Evolutionary conservation across 139 green algal genomes (phyloP).

Genomic region (Chlorella sp.): DNA sequence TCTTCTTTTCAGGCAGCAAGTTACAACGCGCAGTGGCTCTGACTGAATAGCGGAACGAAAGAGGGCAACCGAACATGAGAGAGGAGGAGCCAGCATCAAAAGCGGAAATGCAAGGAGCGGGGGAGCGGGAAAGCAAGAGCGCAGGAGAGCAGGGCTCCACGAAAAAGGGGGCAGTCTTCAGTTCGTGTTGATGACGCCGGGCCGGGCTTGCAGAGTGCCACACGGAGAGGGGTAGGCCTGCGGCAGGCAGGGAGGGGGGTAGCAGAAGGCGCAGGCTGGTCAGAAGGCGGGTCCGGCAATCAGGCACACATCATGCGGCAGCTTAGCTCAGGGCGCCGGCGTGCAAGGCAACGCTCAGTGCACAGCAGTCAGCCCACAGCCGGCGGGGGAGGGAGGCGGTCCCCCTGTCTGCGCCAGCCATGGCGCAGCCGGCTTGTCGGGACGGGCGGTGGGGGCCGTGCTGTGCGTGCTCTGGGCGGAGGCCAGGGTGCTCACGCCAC

Average conservation of each 20-base stretch:
- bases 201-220: too few relatives aligned
- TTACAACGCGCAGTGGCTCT: too few relatives aligned
- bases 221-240: not conserved
- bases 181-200: not conserved
- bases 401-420: not conserved
- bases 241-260: not conserved
- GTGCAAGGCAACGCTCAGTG: too few relatives aligned
- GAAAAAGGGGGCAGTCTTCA: not conserved
- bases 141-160: too few relatives aligned
- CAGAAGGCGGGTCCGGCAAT: not conserved
- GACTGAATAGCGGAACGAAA: too few relatives aligned
- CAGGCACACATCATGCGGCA: not conserved
- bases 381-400: not conserved
- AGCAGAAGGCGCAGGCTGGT: not conserved
- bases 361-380: too few relatives aligned
- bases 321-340: not conserved
- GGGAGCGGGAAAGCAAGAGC: too few relatives aligned
- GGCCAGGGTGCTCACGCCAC: not conserved
- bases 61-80: too few relatives aligned
- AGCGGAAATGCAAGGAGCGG: too few relatives aligned
- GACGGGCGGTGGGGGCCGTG: not conserved
- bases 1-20: too few relatives aligned
- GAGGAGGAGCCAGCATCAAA: too few relatives aligned
- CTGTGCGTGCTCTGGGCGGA: not conserved
- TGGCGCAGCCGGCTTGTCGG: not conserved